Evolutionary conservation across 306 rosid species (phyloP).

Genomic region (Boehmeria nivea): DNA sequence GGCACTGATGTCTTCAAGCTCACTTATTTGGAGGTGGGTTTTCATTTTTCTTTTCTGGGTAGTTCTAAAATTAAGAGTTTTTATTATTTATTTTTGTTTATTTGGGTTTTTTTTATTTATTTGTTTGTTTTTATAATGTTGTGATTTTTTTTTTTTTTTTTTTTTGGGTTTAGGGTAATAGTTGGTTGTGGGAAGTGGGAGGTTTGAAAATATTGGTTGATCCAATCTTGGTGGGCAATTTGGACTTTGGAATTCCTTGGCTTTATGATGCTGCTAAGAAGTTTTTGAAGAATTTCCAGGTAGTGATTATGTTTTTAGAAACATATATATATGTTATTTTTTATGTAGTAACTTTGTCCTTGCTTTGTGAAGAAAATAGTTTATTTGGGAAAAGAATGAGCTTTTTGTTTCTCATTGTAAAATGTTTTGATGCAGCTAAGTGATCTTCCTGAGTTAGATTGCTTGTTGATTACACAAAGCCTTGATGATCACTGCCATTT

Average conservation of each 20-base stretch:
- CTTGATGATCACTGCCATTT: slow-evolving; percentile 97
- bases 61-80: slow-evolving; percentile 11
- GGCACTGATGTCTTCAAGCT: slow-evolving; percentile 57
- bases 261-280: slow-evolving; percentile 91
- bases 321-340: neutral
- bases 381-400: slow-evolving; percentile 9
- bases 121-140: slow-evolving; percentile 1
- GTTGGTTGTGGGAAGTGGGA: slow-evolving; percentile 82
- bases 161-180: slow-evolving; percentile 55
- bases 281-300: slow-evolving; percentile 67
- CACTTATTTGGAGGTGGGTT: slow-evolving; percentile 80
- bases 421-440: slow-evolving; percentile 58
- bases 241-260: slow-evolving; percentile 97
- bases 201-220: slow-evolving; percentile 72
- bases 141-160: neutral
- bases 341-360: slow-evolving; percentile 1
- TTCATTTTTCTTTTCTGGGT: slow-evolving; percentile 16
- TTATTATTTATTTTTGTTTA: neutral
- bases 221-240: slow-evolving; percentile 88
- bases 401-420: slow-evolving; percentile 26
- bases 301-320: slow-evolving; percentile 12
- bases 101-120: too few relatives aligned
- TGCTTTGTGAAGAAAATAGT: neutral
- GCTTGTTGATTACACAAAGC: slow-evolving; percentile 81
- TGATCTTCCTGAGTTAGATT: slow-evolving; percentile 85